These are phyloP conservation scores for Scenedesmus sp. DNA, from an alignment of 163 green algal genomes.

Conservation along the genomic window DNA sequence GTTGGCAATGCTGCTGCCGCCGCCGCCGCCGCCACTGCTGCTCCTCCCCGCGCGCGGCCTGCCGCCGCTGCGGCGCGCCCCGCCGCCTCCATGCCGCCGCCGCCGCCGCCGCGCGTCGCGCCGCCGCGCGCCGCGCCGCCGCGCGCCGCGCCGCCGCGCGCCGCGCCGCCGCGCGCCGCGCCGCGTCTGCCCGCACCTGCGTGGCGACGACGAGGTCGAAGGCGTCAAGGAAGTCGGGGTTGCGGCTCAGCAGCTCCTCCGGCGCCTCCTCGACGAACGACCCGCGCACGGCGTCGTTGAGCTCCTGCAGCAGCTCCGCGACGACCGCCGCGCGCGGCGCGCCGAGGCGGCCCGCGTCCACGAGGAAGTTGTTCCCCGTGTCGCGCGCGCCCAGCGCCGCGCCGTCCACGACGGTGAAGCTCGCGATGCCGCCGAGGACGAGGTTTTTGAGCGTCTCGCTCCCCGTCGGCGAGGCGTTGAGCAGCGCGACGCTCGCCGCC, in stretches of 20 bases:
- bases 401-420: slow-evolving; percentile 95
- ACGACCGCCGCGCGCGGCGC: slow-evolving; percentile 71
- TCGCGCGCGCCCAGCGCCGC: slow-evolving; percentile 71
- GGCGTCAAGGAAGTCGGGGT: slow-evolving; percentile 85
- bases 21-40: too few relatives aligned
- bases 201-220: slow-evolving; percentile 95
- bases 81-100: too few relatives aligned
- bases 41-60: too few relatives aligned
- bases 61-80: too few relatives aligned
- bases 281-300: slow-evolving; percentile 84
- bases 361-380: slow-evolving; percentile 96
- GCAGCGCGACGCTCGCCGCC: slow-evolving; percentile 71
- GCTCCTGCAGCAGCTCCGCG: slow-evolving; percentile 85
- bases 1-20: too few relatives aligned
- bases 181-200: too few relatives aligned
- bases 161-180: too few relatives aligned
- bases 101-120: too few relatives aligned
- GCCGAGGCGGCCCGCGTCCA: slow-evolving; percentile 70
- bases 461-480: slow-evolving; percentile 72
- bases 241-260: slow-evolving; percentile 68
- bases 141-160: too few relatives aligned
- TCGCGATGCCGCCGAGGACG: slow-evolving; percentile 93
- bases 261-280: slow-evolving; percentile 86
- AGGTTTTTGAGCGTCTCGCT: slow-evolving; percentile 97
- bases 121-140: too few relatives aligned